Base-by-base conservation (phyloP, 345 rosid genomes). In the Gossypium sturtianum region DNA sequence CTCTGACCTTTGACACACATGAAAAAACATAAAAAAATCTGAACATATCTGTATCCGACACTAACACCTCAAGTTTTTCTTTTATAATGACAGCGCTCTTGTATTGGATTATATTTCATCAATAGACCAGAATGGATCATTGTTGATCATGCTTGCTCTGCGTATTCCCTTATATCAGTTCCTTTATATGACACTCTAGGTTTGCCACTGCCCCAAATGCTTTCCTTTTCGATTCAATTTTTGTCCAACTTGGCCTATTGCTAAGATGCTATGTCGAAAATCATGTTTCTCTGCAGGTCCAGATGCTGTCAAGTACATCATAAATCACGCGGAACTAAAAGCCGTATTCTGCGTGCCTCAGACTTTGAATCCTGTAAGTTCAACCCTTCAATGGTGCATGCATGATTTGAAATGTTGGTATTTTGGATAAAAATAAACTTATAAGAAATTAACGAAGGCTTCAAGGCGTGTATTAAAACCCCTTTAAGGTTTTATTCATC, bases 181-280 rank as follows among this genome's bases (percentile, higher is more conserved):
- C 99, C 99, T 83, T 82, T 95, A 77, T 95, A 93, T 72, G 99
- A 95, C 86, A 95, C 98, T 44, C 97, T 93, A 74, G 99, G 99
- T 91, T 54, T 63, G 87, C 76, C 9, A 66, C 58, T 80, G 47
- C 59, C 84, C 57, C 60, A 44, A 70, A 16, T 19, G 17, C 13
- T n/a, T 45, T 43, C 8, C 53, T 12, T 27, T 70, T 72, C 54
- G 10, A 12, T 78, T 81, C 63, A 41, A 72, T 47, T 53, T 71
- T 72, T 47, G 25, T 3, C 70, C 29, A 29, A 54, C 47, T 48
- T 9, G 15, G 59, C 63, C 41, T 56, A 34, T 23, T 9, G 27
- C 52, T 69, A 56, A 53, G 72, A 68, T 8, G 48, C 78, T 71
- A 48, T 71, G 10, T 74, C 22, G 57, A 71, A 12, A 38, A 20